phyloP scores from a whole-genome alignment of 768 basidiomycete genomes.

The Dentipellis sp. region DNA sequence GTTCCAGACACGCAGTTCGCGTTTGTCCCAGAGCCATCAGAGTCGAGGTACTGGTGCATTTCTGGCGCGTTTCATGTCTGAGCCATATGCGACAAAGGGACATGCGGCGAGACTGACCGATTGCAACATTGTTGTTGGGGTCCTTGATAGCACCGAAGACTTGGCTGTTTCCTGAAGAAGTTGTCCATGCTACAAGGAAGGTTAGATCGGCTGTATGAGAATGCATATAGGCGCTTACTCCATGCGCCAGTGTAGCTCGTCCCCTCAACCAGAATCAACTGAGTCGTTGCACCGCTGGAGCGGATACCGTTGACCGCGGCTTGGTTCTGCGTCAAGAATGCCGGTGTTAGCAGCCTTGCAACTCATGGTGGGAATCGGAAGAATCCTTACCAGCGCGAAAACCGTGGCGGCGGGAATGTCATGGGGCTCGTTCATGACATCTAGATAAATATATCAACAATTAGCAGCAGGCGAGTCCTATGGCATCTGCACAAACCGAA shows the following conservation, averaged over 20 bases:
- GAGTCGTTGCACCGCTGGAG: conserved; percentile 43
- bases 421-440: conserved; percentile 61
- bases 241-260: conserved; percentile 50
- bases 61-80: conserved; percentile 25
- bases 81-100: neutral
- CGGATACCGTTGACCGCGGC: conserved; percentile 60
- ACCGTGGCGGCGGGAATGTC: conserved; percentile 44
- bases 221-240: conserved; percentile 25
- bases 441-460: conserved; percentile 13
- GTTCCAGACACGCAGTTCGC: conserved; percentile 46
- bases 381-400: conserved; percentile 32
- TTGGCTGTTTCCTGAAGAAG: conserved; percentile 42
- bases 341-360: neutral
- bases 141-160: conserved; percentile 39
- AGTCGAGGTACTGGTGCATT: conserved; percentile 67
- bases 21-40: conserved; percentile 49
- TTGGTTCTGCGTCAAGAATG: conserved; percentile 34
- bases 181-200: conserved; percentile 35
- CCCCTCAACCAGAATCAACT: conserved; percentile 32
- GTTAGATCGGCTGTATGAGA: neutral
- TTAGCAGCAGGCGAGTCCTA: no score
- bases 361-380: neutral
- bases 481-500: conserved; percentile 30
- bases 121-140: conserved; percentile 53
- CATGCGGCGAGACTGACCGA: conserved; percentile 28